Percentiles rank a stretch among this genome's conserved stretches.
These are phyloP conservation scores for Xylaria longipes DNA, from an alignment of 495 filamentous ascomycete genomes.

Conservation along the genomic window DNA sequence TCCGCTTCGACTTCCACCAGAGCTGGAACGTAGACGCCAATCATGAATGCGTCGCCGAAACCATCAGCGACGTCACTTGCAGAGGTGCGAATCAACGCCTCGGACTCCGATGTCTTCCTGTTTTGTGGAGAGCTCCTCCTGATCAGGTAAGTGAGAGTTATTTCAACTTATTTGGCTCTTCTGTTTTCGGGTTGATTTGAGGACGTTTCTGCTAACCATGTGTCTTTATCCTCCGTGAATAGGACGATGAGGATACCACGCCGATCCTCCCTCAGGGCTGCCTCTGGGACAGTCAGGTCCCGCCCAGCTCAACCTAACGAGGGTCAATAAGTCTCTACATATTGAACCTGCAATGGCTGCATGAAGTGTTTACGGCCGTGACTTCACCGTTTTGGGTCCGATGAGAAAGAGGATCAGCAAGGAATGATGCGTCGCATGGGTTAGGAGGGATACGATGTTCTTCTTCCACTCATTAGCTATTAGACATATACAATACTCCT, in stretches of 20 bases:
- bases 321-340: neutral
- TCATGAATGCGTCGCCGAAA: constrained; percentile 29
- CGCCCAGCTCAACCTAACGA: constrained; percentile 38
- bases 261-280: neutral
- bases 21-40: constrained; percentile 27
- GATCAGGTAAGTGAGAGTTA: neutral
- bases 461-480: neutral
- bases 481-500: neutral
- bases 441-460: neutral
- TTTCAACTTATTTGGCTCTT: neutral
- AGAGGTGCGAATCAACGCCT: neutral
- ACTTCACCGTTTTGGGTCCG: no score
- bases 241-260: constrained; percentile 3
- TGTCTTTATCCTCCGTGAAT: neutral
- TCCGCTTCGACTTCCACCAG: constrained; percentile 32
- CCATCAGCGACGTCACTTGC: constrained; percentile 31
- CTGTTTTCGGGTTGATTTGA: neutral
- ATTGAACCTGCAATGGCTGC: neutral
- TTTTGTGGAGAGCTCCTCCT: neutral
- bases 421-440: neutral
- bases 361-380: no score
- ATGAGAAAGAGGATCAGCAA: neutral
- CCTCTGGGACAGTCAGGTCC: neutral
- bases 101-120: constrained; percentile 1
- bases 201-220: neutral